phyloP scores from a whole-genome alignment of 2,329 filamentous ascomycete genomes.

The Pestalotiopsis sp. region DNA sequence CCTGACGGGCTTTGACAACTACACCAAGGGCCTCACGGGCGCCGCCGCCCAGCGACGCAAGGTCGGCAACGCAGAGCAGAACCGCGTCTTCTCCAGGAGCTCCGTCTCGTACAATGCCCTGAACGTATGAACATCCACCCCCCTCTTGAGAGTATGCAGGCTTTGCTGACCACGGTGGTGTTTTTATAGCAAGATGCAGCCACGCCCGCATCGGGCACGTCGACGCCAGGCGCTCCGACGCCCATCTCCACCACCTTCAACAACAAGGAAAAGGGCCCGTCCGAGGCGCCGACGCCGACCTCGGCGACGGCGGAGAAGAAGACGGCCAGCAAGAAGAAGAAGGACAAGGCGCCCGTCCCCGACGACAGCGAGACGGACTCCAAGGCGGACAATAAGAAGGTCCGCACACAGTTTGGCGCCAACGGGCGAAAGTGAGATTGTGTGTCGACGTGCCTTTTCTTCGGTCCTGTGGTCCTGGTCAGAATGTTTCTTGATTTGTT shows the following conservation, averaged over 20 bases:
- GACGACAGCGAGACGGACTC: slow-evolving; percentile 62
- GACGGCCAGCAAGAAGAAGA: slow-evolving; percentile 46
- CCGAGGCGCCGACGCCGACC: slow-evolving; percentile 56
- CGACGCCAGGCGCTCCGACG: slow-evolving; percentile 52
- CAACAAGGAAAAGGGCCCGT: slow-evolving; percentile 41
- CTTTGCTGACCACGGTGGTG: not conserved
- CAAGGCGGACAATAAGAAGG: slow-evolving; percentile 49
- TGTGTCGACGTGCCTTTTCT: not conserved
- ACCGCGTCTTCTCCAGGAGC: slow-evolving; percentile 71
- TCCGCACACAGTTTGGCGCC: slow-evolving; percentile 59
- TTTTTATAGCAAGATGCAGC: slow-evolving; percentile 36
- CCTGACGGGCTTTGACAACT: slow-evolving; percentile 96
- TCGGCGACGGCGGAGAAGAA: slow-evolving; percentile 47
- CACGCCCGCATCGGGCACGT: slow-evolving; percentile 41
- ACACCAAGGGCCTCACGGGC: slow-evolving; percentile 84
- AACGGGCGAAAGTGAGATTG: slow-evolving; percentile 43
- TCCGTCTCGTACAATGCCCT: slow-evolving; percentile 61
- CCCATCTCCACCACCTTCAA: slow-evolving; percentile 55
- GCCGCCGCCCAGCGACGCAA: slow-evolving; percentile 64
- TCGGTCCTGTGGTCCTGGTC: not conserved
- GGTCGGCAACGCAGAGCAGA: slow-evolving; percentile 64
- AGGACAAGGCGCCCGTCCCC: slow-evolving; percentile 46
- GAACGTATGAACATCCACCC: slow-evolving; percentile 26
- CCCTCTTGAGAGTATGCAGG: not conserved
- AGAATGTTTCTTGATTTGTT: not conserved